These are phyloP conservation scores for Ophiostoma himal-ulmi DNA, from an alignment of 2,329 filamentous ascomycete species.

Conservation along the genomic window DNA sequence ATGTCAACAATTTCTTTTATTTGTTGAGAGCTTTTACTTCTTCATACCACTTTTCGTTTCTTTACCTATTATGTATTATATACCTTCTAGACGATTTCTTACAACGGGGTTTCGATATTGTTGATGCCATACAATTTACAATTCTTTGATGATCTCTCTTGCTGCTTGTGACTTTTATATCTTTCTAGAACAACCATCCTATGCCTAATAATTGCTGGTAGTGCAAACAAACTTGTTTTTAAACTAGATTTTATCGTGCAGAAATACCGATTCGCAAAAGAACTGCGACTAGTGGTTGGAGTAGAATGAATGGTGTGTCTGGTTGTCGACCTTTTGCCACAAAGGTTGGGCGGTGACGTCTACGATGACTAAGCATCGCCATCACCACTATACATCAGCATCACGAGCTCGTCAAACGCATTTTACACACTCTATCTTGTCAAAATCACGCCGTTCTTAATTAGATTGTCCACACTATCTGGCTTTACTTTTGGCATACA, in stretches of 20 bases:
- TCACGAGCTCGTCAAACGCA: not conserved
- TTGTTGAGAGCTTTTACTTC: slow-evolving; percentile 8
- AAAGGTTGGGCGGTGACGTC: not conserved
- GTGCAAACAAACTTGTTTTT: not conserved
- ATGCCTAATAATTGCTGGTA: not conserved
- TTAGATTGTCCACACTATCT: no score
- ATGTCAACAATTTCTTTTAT: slow-evolving; percentile 15
- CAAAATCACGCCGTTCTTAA: not conserved
- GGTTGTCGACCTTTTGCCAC: not conserved
- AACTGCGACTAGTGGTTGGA: not conserved
- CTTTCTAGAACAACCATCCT: not conserved
- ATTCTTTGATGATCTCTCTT: not conserved
- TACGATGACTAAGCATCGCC: not conserved
- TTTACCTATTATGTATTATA: slow-evolving; percentile 15
- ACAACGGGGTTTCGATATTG: not conserved
- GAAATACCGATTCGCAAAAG: not conserved
- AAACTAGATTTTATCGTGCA: not conserved
- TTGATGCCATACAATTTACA: not conserved
- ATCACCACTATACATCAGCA: not conserved
- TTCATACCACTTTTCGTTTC: slow-evolving; percentile 14
- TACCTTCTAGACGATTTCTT: slow-evolving; percentile 13
- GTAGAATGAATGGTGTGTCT: not conserved
- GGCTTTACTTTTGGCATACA: not conserved
- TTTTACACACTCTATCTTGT: not conserved
- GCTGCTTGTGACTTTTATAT: not conserved